phyloP scores from a whole-genome alignment of 352 stramenopile species.

The Phytophthora capsici region DNA sequence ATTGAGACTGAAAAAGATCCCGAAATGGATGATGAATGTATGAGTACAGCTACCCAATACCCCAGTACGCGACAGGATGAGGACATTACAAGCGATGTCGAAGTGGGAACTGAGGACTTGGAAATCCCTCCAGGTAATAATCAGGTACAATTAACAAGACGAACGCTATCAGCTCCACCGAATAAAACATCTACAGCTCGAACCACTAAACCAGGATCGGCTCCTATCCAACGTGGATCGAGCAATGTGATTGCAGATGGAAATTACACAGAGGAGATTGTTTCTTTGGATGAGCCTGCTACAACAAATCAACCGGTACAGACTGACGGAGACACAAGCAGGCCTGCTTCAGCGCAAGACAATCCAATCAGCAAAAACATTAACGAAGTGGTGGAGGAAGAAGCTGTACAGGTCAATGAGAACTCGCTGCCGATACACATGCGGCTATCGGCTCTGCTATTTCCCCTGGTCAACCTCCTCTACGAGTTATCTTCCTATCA shows the following conservation, averaged over 20 bases:
- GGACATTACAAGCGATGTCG: not conserved
- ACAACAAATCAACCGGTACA: not conserved
- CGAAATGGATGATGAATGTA: constrained; percentile 4
- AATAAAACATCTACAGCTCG: constrained; percentile 9
- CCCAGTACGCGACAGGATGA: not conserved
- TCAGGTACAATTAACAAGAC: not conserved
- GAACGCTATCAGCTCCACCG: constrained; percentile 22
- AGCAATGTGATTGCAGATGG: not conserved
- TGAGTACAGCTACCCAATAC: not conserved
- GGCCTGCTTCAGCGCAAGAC: not conserved
- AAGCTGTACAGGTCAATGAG: constrained; percentile 9
- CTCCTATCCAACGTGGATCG: constrained; percentile 20
- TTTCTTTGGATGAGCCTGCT: not conserved
- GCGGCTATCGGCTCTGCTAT: constrained; percentile 47
- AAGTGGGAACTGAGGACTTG: not conserved
- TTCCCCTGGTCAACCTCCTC: constrained; percentile 68
- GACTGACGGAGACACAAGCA: not conserved
- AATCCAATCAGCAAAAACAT: constrained; percentile 2
- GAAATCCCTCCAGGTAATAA: not conserved
- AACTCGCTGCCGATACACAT: constrained; percentile 30
- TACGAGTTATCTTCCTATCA: constrained; percentile 74
- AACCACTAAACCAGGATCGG: constrained; percentile 25
- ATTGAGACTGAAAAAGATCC: constrained; percentile 2
- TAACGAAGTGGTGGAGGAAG: constrained; percentile 6
- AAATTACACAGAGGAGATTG: not conserved